Base-by-base conservation (phyloP, 345 rosid species). In the Microcos paniculata region DNA sequence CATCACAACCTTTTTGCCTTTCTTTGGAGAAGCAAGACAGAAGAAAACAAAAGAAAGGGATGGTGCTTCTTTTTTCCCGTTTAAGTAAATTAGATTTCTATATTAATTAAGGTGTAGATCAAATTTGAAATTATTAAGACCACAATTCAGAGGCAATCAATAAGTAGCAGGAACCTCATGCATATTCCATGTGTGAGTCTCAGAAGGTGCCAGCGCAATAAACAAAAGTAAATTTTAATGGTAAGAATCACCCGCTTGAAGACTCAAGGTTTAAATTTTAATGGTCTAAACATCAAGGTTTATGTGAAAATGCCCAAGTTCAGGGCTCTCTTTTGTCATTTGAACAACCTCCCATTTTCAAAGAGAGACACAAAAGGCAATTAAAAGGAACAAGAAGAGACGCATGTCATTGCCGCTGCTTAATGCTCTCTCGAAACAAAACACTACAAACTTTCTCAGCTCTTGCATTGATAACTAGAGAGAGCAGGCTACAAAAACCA, bases 341-440 rank as follows among this genome's bases (percentile, higher is more conserved):
- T 69, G 9, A 48, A 69, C 72, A 28, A 48, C 24, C 38, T 35
- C n/a, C n/a, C 26, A 1, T 1, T 48, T 28, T 6, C 42, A 0
- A 30, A 19, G 4, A 31, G 52, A 30, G 72, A 49, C 5, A 23
- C 8, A 30, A 24, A 59, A 46, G 49, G 43, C 33, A 1, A 18
- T 4, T 30, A 11, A 49, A 30, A 49, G 35, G 19, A 67, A 46
- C 23, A 14, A 23, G 21, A 67, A 67, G 57, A 48, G 59, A 69
- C 49, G 72, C 59, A 69, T 6, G 11, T 69, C 43, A 69, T 30
- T 69, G 72, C 57, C 42, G 1, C 57, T 15, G 42, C 72, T 48
- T 48, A 48, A 49, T 63, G 68, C 68, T 63, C 46, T 19, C 68
- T 21, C 40, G 0, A 19, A 19, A 4, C 28, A 63, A 9, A 10